Evolutionary conservation across 83 land plant species (phyloP).

Genomic region (Isoetes engelmannii): DNA sequence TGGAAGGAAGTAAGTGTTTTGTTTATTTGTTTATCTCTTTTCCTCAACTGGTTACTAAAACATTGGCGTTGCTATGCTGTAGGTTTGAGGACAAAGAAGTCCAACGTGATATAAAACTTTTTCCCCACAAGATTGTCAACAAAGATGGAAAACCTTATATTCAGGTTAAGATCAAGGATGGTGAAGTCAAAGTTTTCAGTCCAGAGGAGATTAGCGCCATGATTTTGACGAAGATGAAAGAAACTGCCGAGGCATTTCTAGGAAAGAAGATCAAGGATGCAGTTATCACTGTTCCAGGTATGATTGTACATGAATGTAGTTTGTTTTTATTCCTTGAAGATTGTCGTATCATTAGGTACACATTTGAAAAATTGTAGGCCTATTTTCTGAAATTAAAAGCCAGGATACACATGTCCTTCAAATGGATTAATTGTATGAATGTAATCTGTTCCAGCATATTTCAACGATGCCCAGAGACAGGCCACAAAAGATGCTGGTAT

Average conservation of each 20-base stretch:
- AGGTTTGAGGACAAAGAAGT: slow-evolving; percentile 66
- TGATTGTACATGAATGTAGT: too few species aligned
- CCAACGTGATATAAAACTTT: slow-evolving; percentile 53
- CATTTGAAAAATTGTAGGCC: too few species aligned
- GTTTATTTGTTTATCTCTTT: background rate
- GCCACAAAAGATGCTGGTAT: slow-evolving; percentile 88
- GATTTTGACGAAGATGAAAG: slow-evolving; percentile 61
- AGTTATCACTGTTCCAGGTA: slow-evolving; percentile 28
- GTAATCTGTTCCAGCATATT: slow-evolving; percentile 34
- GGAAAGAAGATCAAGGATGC: slow-evolving; percentile 83
- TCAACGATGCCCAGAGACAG: slow-evolving; percentile 86
- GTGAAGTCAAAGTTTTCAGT: slow-evolving; percentile 55
- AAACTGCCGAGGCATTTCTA: slow-evolving; percentile 67
- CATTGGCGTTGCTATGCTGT: background rate
- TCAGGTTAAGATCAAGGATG: slow-evolving; percentile 54
- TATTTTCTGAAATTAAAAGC: too few species aligned
- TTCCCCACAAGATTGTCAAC: slow-evolving; percentile 59
- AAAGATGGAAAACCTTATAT: slow-evolving; percentile 72
- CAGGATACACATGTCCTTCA: too few species aligned
- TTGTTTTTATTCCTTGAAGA: too few species aligned
- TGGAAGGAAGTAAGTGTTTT: slow-evolving; percentile 48
- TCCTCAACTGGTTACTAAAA: background rate
- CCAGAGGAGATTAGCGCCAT: slow-evolving; percentile 72
- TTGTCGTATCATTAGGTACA: too few species aligned
- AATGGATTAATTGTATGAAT: too few species aligned